These are phyloP conservation scores for Spergularia azorica DNA, from an alignment of 179 eudicot genomes.

Conservation along the genomic window DNA sequence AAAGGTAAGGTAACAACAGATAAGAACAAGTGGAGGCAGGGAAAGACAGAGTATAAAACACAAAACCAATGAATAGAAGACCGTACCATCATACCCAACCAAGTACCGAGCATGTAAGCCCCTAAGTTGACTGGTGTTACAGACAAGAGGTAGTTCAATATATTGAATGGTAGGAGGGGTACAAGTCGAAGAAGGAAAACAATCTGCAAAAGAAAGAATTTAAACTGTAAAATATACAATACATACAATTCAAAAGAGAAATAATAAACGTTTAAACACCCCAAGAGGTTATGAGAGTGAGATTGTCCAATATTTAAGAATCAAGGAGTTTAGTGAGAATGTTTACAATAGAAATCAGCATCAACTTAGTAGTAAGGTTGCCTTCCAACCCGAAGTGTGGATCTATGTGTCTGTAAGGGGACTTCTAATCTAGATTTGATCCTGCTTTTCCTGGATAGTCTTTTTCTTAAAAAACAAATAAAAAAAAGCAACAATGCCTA, in stretches of 20 bases:
- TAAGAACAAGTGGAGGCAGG: neutral
- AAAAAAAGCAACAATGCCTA: too few relatives aligned
- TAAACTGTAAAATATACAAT: neutral
- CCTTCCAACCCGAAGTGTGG: too few relatives aligned
- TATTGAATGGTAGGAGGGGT: slow-evolving; percentile 89
- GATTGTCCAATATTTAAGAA: too few relatives aligned
- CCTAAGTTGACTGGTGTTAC: slow-evolving; percentile 82
- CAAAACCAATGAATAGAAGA: slow-evolving; percentile 4
- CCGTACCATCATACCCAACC: slow-evolving; percentile 98
- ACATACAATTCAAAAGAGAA: neutral
- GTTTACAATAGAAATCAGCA: too few relatives aligned
- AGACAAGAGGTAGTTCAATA: slow-evolving; percentile 91
- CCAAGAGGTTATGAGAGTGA: too few relatives aligned
- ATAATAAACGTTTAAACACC: neutral
- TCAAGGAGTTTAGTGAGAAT: too few relatives aligned
- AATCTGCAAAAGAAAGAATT: slow-evolving; percentile 50
- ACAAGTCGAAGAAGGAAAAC: slow-evolving; percentile 93
- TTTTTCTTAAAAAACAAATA: too few relatives aligned
- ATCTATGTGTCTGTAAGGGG: too few relatives aligned
- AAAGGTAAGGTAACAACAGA: neutral
- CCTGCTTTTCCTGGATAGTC: too few relatives aligned
- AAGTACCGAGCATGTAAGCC: slow-evolving; percentile 82
- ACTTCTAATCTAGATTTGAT: too few relatives aligned
- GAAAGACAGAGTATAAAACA: neutral
- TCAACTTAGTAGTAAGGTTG: too few relatives aligned